Conservation (phyloP, 1,139 yeast genomes). For the Zygoascus sp. region DNA sequence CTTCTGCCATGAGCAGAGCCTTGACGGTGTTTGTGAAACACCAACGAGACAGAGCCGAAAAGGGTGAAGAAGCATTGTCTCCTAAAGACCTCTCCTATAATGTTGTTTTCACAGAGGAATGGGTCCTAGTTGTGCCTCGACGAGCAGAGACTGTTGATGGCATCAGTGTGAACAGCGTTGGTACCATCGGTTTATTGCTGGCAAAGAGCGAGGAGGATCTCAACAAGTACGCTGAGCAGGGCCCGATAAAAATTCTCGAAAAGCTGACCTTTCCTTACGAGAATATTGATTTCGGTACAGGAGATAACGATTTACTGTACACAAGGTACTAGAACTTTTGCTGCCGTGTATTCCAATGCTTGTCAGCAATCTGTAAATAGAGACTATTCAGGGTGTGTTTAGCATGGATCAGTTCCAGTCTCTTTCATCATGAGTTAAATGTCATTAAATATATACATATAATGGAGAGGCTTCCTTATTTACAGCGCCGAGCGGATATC, state of each 20-base stretch:
- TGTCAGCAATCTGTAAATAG: background rate
- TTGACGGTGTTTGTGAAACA: slow-evolving; percentile 10
- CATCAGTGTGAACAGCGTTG: slow-evolving; percentile 74
- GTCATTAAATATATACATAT: background rate
- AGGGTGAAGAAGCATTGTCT: slow-evolving; percentile 29
- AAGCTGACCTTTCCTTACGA: slow-evolving; percentile 60
- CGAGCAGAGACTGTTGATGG: slow-evolving; percentile 38
- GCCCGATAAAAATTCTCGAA: slow-evolving; percentile 42
- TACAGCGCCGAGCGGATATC: background rate
- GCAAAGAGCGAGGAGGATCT: slow-evolving; percentile 62
- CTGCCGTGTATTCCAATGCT: background rate
- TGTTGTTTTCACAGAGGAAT: slow-evolving; percentile 70
- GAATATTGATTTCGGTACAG: slow-evolving; percentile 28
- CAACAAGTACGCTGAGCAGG: slow-evolving; percentile 26
- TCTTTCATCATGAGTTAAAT: no score
- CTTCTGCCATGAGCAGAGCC: slow-evolving; percentile 33
- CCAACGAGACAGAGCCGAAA: slow-evolving; percentile 34
- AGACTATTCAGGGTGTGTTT: background rate
- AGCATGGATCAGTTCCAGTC: no score
- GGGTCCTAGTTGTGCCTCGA: slow-evolving; percentile 87
- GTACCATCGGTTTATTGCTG: slow-evolving; percentile 69
- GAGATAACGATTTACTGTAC: slow-evolving; percentile 25
- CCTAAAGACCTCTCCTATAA: slow-evolving; percentile 56
- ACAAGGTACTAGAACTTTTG: slow-evolving; percentile 18
- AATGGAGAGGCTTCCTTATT: background rate